Evolutionary conservation across 192 early-diverging fungal species (phyloP).

Genomic region (Funneliformis geosporum): DNA sequence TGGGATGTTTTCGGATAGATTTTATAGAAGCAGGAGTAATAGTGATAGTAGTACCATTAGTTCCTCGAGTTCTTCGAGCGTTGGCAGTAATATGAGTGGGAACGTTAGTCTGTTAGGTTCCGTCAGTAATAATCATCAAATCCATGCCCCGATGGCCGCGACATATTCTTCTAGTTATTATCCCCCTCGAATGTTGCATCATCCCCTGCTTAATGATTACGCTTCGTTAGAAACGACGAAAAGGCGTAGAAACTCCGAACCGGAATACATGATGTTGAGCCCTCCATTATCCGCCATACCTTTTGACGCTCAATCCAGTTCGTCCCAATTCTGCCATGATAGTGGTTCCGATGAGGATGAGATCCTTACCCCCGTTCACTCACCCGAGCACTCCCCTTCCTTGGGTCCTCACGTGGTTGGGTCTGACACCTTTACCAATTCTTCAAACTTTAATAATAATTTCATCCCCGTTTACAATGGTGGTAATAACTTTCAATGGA

Average conservation of each 20-base stretch:
- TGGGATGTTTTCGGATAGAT: neutral
- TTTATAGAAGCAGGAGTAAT: slow-evolving; percentile 9
- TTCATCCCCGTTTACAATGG: neutral
- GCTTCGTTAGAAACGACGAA: neutral
- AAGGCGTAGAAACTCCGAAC: neutral
- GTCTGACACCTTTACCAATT: neutral
- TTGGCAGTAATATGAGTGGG: neutral
- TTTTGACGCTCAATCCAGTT: neutral
- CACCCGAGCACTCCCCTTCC: neutral
- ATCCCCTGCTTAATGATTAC: neutral
- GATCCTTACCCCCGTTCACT: neutral
- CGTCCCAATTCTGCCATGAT: neutral
- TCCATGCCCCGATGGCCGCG: neutral
- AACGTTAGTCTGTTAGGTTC: neutral
- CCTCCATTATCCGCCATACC: slow-evolving; percentile 22
- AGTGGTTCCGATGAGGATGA: slow-evolving; percentile 15
- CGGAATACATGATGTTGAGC: neutral
- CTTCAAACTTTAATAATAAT: neutral
- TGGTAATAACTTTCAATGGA: slow-evolving; percentile 1
- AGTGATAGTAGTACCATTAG: neutral
- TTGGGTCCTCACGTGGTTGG: neutral
- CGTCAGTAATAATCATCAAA: neutral
- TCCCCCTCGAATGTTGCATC: neutral
- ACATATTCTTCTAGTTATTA: neutral
- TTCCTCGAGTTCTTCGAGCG: neutral